Evolutionary conservation across 2,329 filamentous ascomycete species (phyloP).

Genomic region (Epicoccum sorghinum): DNA sequence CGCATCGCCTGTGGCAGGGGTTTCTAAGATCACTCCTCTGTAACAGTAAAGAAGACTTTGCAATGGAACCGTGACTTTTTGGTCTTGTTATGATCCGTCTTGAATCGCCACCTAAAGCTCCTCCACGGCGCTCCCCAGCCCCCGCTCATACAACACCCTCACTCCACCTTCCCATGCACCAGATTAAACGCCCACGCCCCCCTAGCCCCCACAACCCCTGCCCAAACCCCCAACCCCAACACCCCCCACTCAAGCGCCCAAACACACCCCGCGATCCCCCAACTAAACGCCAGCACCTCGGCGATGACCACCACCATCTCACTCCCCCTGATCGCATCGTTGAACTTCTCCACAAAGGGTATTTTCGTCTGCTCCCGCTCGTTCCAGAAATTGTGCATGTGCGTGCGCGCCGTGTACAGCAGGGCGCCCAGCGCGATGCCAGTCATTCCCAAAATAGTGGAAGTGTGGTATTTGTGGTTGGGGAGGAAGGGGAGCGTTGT

Average conservation of each 20-base stretch:
- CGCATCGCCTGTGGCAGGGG: too few relatives aligned
- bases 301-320: constrained; percentile 35
- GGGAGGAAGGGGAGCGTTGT: constrained; percentile 24
- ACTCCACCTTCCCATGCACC: too few relatives aligned
- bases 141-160: too few relatives aligned
- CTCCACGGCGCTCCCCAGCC: too few relatives aligned
- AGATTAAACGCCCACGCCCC: not conserved
- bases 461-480: constrained; percentile 4
- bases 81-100: too few relatives aligned
- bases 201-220: constrained; percentile 5
- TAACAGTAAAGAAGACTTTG: too few relatives aligned
- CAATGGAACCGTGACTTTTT: too few relatives aligned
- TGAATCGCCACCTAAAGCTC: too few relatives aligned
- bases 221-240: constrained; percentile 12
- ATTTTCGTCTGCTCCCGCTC: constrained; percentile 38
- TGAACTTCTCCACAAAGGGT: constrained; percentile 46
- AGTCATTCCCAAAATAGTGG: constrained; percentile 8
- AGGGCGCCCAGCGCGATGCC: constrained; percentile 22
- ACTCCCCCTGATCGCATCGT: constrained; percentile 44
- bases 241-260: constrained; percentile 22
- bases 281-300: constrained; percentile 25
- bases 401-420: constrained; percentile 23
- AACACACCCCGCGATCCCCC: constrained; percentile 26
- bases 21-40: too few relatives aligned
- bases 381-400: constrained; percentile 46